phyloP scores from a whole-genome alignment of 2,329 filamentous ascomycete genomes.

The Phaeosphaeriaceae sp. region DNA sequence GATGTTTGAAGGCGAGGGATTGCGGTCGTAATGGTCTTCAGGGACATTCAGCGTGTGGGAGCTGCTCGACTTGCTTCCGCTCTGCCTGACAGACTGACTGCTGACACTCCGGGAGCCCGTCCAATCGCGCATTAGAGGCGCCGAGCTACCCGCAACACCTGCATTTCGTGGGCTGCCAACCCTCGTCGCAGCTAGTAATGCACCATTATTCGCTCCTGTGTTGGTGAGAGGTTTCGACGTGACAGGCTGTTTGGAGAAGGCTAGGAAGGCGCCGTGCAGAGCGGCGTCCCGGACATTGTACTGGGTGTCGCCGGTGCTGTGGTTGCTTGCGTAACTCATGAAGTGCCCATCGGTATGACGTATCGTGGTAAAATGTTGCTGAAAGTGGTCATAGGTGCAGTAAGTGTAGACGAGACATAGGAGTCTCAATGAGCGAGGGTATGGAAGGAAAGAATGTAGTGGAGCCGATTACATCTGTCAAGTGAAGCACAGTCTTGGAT shows the following conservation, averaged over 20 bases:
- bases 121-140: slow-evolving; percentile 36
- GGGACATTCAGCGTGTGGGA: slow-evolving; percentile 41
- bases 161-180: slow-evolving; percentile 38
- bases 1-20: slow-evolving; percentile 66
- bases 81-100: slow-evolving; percentile 34
- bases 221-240: slow-evolving; percentile 50
- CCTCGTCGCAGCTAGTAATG: slow-evolving; percentile 55
- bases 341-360: slow-evolving; percentile 44
- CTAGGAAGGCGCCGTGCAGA: slow-evolving; percentile 56
- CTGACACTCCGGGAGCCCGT: slow-evolving; percentile 32
- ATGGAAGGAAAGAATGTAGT: slow-evolving; percentile 14
- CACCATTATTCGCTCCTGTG: slow-evolving; percentile 50
- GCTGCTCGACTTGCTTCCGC: slow-evolving; percentile 36
- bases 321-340: slow-evolving; percentile 47
- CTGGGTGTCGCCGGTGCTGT: slow-evolving; percentile 42
- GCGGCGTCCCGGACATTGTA: slow-evolving; percentile 54
- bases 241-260: slow-evolving; percentile 55
- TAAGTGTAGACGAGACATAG: slow-evolving; percentile 10
- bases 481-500: slow-evolving; percentile 7
- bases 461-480: slow-evolving; percentile 8
- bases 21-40: slow-evolving; percentile 32
- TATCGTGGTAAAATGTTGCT: slow-evolving; percentile 6
- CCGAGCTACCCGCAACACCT: slow-evolving; percentile 18
- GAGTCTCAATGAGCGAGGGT: slow-evolving; percentile 21
- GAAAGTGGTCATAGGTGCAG: slow-evolving; percentile 10